Evolutionary conservation across 345 rosid species (phyloP), one percentile per base, ranked within the genome.

Genomic region (Mangifera indica): DNA sequence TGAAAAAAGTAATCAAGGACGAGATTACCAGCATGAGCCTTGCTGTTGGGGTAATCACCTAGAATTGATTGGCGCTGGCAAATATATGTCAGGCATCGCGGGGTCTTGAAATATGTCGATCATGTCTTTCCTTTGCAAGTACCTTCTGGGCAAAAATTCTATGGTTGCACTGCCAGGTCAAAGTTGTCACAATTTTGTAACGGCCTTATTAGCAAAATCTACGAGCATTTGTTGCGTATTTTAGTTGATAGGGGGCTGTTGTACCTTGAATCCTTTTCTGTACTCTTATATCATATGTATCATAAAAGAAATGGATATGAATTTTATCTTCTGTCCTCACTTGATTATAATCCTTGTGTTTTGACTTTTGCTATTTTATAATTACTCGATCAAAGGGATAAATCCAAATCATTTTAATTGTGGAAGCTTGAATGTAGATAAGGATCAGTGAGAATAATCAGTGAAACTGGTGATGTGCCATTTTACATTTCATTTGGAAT

Each of bases 151-250:
- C 37, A 60, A n/a, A 12, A 51, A 2, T 60, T 59, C 13, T 22
- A 52, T 5, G 45, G 34, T 62, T 20, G 71, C 42, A 69, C 49
- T 73, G 75, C 34, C 32, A 49, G 53, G 53, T 69, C 15, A 20
- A n/a, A 60, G 49, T 67, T 32, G 72, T 76, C 76, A 70, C 87
- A 83, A 78, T 80, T 86, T 86, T 86, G 87, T 72, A 67, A 74
- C 60, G 66, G 69, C 61, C 67, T 66, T 66, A 17, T 51, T 60
- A 63, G 70, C 45, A 65, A 63, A 37, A 75, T 48, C 20, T 52
- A 69, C 57, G 76, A 66, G 69, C 65, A 60, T 76, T 71, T 72
- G 80, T 55, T 66, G 55, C 75, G 78, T 78, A 74, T 18, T 73
- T 78, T 68, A 32, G 63, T 81, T 73, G 59, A 49, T 73, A 77